phyloP scores from a whole-genome alignment of 495 filamentous ascomycete genomes.

The Coniosporium apollinis region DNA sequence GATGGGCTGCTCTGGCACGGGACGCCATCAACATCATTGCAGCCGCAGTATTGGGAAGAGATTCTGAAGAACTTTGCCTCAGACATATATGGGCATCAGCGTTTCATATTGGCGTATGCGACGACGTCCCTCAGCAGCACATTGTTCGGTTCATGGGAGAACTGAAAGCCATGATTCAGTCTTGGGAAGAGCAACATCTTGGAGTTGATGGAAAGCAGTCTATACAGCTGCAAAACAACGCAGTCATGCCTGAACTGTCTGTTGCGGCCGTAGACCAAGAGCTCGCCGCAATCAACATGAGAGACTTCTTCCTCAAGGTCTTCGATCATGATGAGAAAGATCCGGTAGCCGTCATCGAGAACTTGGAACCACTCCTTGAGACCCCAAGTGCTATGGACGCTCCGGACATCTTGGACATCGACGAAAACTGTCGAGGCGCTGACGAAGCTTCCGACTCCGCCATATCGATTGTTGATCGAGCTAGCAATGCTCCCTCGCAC shows the following conservation, averaged over 20 bases:
- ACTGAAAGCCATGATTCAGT: conserved; percentile 35
- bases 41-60: conserved; percentile 2
- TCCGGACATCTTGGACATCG: conserved; percentile 26
- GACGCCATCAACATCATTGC: conserved; percentile 34
- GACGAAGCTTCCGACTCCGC: conserved; percentile 23
- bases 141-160: conserved; percentile 67
- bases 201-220: conserved; percentile 20
- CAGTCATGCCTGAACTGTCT: conserved; percentile 79
- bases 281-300: conserved; percentile 77
- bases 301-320: conserved; percentile 85
- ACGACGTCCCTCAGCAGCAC: conserved; percentile 55
- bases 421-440: conserved; percentile 10
- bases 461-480: too few species aligned
- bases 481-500: conserved; percentile 12
- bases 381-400: neutral
- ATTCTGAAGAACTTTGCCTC: conserved; percentile 24
- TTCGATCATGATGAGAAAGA: conserved; percentile 51
- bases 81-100: conserved; percentile 77
- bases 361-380: conserved; percentile 79
- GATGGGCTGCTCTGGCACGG: conserved; percentile 60
- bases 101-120: conserved; percentile 52
- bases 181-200: too few species aligned
- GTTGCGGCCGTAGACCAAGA: conserved; percentile 66
- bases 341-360: conserved; percentile 71
- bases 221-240: conserved; percentile 68